phyloP scores from a whole-genome alignment of 192 early-diverging fungal species.

The Gaertneriomyces semiglobifer region DNA sequence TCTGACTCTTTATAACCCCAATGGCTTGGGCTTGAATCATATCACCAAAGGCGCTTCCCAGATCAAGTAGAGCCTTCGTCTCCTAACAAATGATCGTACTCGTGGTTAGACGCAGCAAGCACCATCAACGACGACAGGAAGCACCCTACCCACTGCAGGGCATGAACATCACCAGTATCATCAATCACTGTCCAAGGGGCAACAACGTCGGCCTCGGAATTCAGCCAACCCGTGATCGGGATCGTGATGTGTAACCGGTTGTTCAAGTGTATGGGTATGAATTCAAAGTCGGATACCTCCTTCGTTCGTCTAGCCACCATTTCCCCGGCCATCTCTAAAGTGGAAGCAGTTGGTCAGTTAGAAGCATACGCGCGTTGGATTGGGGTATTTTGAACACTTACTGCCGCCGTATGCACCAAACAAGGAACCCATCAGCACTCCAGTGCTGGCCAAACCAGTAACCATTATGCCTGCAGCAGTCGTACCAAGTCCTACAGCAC shows the following conservation, averaged over 20 bases:
- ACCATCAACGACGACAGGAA: background rate
- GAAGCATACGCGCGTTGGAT: background rate
- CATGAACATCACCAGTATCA: constrained; percentile 45
- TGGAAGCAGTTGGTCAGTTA: constrained; percentile 30
- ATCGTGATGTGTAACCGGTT: constrained; percentile 43
- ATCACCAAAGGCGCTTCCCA: constrained; percentile 41
- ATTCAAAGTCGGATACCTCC: constrained; percentile 27
- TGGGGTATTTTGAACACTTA: constrained; percentile 5
- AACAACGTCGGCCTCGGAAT: constrained; percentile 25
- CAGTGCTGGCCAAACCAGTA: constrained; percentile 42
- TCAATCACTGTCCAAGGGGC: constrained; percentile 25
- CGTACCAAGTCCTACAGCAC: constrained; percentile 29
- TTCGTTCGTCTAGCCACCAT: constrained; percentile 20
- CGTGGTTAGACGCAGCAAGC: background rate
- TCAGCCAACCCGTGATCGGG: constrained; percentile 48
- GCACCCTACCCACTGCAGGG: constrained; percentile 42
- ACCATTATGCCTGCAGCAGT: constrained; percentile 45
- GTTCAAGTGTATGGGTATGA: constrained; percentile 9
- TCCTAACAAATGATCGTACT: constrained; percentile 18
- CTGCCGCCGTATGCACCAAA: constrained; percentile 53
- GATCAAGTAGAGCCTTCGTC: constrained; percentile 38
- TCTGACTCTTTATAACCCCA: constrained; percentile 36
- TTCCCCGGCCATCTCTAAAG: constrained; percentile 9
- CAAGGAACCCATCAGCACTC: constrained; percentile 45
- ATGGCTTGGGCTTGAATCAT: constrained; percentile 42